phyloP scores from a whole-genome alignment of 768 basidiomycete species.

The Suillus sp. region DNA sequence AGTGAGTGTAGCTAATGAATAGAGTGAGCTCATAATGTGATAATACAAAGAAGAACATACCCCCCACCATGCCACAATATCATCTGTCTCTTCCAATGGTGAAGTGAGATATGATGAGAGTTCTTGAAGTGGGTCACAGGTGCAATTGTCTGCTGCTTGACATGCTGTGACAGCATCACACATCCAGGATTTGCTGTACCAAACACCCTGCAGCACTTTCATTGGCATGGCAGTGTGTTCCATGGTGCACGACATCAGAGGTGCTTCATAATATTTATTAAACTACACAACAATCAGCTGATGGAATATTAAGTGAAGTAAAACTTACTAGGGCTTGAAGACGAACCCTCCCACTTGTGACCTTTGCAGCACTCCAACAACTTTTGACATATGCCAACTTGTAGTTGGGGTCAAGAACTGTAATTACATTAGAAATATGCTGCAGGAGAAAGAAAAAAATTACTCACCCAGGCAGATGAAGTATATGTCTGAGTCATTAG shows the following conservation, averaged over 20 bases:
- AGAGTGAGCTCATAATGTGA: neutral
- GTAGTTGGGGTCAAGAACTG: conserved; percentile 6
- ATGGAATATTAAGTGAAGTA: neutral
- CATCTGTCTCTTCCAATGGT: neutral
- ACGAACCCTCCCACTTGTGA: neutral
- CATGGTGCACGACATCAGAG: neutral
- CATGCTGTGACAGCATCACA: neutral
- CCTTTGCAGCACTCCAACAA: neutral
- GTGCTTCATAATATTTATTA: neutral
- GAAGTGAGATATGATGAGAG: conserved; percentile 9
- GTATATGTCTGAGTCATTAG: no score
- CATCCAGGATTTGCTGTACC: neutral
- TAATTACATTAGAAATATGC: conserved; percentile 20
- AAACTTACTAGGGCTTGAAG: neutral
- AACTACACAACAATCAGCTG: neutral
- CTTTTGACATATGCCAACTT: conserved; percentile 2
- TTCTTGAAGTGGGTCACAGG: neutral
- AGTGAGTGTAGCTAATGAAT: conserved; percentile 12
- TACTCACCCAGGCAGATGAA: no score
- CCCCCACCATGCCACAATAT: conserved; percentile 5
- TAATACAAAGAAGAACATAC: neutral
- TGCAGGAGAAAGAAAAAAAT: neutral
- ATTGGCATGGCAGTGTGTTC: neutral
- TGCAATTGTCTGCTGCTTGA: neutral
- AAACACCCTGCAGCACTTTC: neutral